A percentile compares a stretch with the other conserved stretches of the same genome.
Evolutionary conservation across 176 grass and related monocot species (phyloP).

Genomic region (Phoenix roebelenii): DNA sequence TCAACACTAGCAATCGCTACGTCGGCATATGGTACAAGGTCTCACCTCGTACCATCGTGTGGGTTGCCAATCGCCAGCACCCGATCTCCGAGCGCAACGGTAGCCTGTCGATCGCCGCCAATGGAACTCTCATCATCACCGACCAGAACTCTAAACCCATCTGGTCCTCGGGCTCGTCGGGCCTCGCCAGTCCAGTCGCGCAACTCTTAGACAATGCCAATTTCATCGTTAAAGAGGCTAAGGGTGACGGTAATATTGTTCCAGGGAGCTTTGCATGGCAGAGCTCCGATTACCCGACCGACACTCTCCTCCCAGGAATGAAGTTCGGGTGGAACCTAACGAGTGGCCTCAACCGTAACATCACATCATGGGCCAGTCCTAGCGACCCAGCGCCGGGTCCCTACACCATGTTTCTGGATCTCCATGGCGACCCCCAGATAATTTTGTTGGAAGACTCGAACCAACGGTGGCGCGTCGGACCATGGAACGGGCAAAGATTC

Average conservation of each 20-base stretch:
- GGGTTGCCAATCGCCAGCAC: not conserved
- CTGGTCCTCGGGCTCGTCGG: not conserved
- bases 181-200: not conserved
- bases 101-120: not conserved
- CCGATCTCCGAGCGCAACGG: not conserved
- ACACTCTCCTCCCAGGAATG: slow-evolving; percentile 3
- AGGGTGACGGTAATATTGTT: too few species aligned
- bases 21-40: slow-evolving; percentile 17
- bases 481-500: not conserved
- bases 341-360: not conserved
- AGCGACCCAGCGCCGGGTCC: not conserved
- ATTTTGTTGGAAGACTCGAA: not conserved
- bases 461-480: not conserved
- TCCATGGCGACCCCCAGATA: not conserved
- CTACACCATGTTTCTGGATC: not conserved
- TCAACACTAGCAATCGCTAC: not conserved
- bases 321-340: not conserved
- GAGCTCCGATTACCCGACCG: slow-evolving; percentile 4
- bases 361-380: not conserved
- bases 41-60: not conserved
- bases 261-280: not conserved
- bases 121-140: slow-evolving; percentile 6
- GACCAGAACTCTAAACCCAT: not conserved
- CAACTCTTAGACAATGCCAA: slow-evolving; percentile 1
- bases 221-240: slow-evolving; percentile 5